Evolutionary conservation across 163 green algal species (phyloP), one percentile per base, ranked within the genome.

Genomic region (Scenedesmus sp.): DNA sequence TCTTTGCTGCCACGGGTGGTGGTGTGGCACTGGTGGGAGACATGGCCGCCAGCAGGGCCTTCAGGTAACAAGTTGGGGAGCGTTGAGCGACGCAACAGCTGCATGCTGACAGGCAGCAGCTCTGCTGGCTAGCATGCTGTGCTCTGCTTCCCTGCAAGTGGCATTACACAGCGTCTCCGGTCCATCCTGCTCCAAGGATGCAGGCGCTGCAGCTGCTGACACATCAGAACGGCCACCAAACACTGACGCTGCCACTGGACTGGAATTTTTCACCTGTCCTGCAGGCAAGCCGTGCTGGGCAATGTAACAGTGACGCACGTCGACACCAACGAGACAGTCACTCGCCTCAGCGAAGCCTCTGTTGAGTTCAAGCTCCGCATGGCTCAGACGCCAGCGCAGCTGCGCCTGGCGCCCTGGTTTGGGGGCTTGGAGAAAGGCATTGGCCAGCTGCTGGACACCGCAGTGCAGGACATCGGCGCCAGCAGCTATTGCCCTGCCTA

Each of bases 21-120:
- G 59, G 83, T 40, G 35, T 88, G 24, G 83, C 83, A 43, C 59
- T 81, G 24, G 40, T 42, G 22, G 83, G 56, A 59, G 83, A 88
- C 37, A 56, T 88, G 24, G 59, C 30, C n/a, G 83, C 59, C 33
- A 68, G 83, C 22, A 43, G 49, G 35, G 35, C 49, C 16, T 15
- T 59, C 35, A 59, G 42, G 83, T 81, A 24, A 42, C 59, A 15
- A 7, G 30, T 30, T 20, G 30, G 9, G 15, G 30, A 40, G 1
- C 2, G 22, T 33, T n/a, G 22, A 72, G 1, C 24, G 65, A 40
- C 37, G 30, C 30, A 40, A 33, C n/a, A 22, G 30, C 37, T 16
- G 65, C 30, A 33, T 72, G 33, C n/a, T 44, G 3, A 22, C 72
- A 49, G 12, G 13, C 0, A 0, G 10, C 72, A 30, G 35, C 13